Base-by-base conservation (phyloP, 495 filamentous ascomycete species). In the Lophium mytilinum region DNA sequence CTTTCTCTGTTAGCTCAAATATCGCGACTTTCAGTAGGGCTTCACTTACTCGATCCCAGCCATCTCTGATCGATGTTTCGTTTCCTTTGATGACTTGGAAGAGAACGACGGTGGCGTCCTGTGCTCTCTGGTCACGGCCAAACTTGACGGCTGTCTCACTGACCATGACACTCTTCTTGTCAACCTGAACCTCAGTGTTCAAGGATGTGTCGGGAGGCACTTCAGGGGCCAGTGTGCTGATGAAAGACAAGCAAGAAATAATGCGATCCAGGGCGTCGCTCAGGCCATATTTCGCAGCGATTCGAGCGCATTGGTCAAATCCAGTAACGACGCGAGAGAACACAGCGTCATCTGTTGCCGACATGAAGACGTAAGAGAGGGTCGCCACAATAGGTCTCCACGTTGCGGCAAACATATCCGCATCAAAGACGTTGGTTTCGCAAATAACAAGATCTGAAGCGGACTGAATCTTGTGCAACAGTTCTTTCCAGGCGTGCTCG, bases 341-440 rank as follows among this genome's bases (percentile, higher is more conserved):
- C 11, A 99, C 93, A 10, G 92, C 90, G 72, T 99, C 94, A 63
- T 99, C 93, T 3, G 91, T 95, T 36, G 93, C 93, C 46, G 93
- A 97, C 86, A 97, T 91, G 72, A 99, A 99, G 14, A 97, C 93
- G 67, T 96, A 99, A 3, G 92, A 93, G 40, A 99, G 76, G 1
- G 94, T 96, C 14, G 94, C 89, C 11, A 99, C 79, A 57, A 97
- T 87, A 8, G 93, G 89, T 71, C 84, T 90, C 93, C 93, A 99
- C 4, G 90, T 95, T 35, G 91, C 88, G 53, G 85, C 83, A 68
- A 99, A 97, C 90, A 99, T 96, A 66, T 97, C 88, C 7, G 90
- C 88, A 71, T 99, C 93, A 72, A 86, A 97, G 36, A 93, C 82
- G 68, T 96, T 99, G 14, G 91, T 96, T 60, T 95, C 80, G 65